phyloP scores from a whole-genome alignment of 495 filamentous ascomycete genomes.

The Podospora tetraspora region DNA sequence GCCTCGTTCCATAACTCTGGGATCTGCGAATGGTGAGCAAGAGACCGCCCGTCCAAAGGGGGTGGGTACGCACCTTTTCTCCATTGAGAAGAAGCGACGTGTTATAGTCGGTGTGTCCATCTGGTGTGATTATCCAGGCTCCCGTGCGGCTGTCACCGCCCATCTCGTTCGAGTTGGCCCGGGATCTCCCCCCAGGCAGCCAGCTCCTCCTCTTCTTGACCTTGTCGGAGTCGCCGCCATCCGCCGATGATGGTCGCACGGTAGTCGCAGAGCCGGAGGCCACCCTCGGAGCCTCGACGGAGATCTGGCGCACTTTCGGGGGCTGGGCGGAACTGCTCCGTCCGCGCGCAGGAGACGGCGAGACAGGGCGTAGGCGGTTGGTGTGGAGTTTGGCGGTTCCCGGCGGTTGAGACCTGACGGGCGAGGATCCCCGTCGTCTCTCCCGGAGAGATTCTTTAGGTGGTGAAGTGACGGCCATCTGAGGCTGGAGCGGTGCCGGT shows the following conservation, averaged over 20 bases:
- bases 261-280: conserved; percentile 21
- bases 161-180: conserved; percentile 35
- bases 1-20: conserved; percentile 84
- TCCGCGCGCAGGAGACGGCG: conserved; percentile 21
- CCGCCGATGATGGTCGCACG: conserved; percentile 12
- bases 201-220: conserved; percentile 38
- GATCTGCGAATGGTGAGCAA: conserved; percentile 46
- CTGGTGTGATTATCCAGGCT: conserved; percentile 60
- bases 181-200: conserved; percentile 41
- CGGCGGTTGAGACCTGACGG: not conserved
- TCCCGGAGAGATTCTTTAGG: not conserved
- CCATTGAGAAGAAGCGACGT: conserved; percentile 50
- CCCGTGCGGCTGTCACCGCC: conserved; percentile 26
- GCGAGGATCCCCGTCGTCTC: conserved; percentile 3
- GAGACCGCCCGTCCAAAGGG: not conserved
- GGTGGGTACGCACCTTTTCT: conserved; percentile 47
- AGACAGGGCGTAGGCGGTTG: conserved; percentile 24
- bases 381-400: conserved; percentile 21
- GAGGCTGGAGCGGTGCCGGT: not conserved
- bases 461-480: conserved; percentile 6
- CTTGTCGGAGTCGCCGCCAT: conserved; percentile 29
- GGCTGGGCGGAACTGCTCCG: conserved; percentile 42
- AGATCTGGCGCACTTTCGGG: conserved; percentile 14
- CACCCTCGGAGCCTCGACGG: conserved; percentile 23
- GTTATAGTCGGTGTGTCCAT: conserved; percentile 58